A percentile compares a stretch with the other conserved stretches of the same genome.
phyloP scores from a whole-genome alignment of 2,329 filamentous ascomycete species.

The Pseudogymnoascus sp. region DNA sequence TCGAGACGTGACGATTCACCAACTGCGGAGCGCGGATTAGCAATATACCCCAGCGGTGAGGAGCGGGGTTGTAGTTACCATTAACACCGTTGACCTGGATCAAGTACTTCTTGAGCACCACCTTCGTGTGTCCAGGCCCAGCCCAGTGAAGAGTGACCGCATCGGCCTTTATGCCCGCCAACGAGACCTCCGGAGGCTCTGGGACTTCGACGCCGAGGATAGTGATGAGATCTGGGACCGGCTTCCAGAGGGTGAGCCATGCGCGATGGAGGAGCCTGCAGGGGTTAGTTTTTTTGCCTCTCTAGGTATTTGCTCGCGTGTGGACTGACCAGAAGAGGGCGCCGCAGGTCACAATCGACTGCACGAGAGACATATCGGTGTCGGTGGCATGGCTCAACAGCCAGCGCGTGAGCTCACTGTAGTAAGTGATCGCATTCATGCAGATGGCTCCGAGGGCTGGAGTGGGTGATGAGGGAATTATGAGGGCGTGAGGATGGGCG shows the following conservation, averaged over 20 bases:
- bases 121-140: slow-evolving; percentile 55
- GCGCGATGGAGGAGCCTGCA: slow-evolving; percentile 75
- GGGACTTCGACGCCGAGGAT: slow-evolving; percentile 93
- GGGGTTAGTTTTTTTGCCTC: not conserved
- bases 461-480: not conserved
- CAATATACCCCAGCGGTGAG: not conserved
- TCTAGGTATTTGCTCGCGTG: not conserved
- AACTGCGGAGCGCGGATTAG: slow-evolving; percentile 44
- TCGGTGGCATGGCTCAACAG: slow-evolving; percentile 28
- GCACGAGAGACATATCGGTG: slow-evolving; percentile 28
- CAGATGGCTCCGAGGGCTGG: slow-evolving; percentile 16
- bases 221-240: slow-evolving; percentile 82
- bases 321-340: slow-evolving; percentile 28
- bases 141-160: slow-evolving; percentile 91
- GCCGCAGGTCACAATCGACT: slow-evolving; percentile 28
- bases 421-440: slow-evolving; percentile 28
- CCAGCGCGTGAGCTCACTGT: slow-evolving; percentile 29
- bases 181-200: slow-evolving; percentile 77
- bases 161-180: slow-evolving; percentile 81
- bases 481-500: not conserved
- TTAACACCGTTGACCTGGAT: slow-evolving; percentile 92
- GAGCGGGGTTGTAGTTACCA: slow-evolving; percentile 47
- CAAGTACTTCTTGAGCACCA: slow-evolving; percentile 71
- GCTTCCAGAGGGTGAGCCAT: slow-evolving; percentile 82
- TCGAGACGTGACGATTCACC: slow-evolving; percentile 77